Percentiles rank a stretch among this genome's conserved stretches.
Evolutionary conservation across 1,284 basidiomycete species (phyloP).

Genomic region (Rhodotorula sp.): DNA sequence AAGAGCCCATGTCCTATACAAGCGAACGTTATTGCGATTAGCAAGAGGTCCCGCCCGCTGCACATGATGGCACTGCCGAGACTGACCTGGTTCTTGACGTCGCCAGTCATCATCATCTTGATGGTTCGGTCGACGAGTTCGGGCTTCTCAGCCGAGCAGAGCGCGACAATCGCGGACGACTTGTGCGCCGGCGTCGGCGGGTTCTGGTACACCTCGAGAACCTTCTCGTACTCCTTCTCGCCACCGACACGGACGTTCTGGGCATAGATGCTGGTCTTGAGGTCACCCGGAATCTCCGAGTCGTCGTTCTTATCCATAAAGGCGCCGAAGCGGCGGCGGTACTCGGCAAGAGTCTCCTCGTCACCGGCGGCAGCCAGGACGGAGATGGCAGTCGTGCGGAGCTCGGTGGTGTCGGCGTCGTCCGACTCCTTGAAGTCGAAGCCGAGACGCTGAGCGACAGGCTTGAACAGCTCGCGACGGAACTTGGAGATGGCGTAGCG

Average conservation of each 20-base stretch:
- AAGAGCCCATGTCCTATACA: conserved; percentile 38
- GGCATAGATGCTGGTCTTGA: conserved; percentile 61
- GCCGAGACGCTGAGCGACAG: conserved; percentile 74
- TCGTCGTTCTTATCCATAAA: conserved; percentile 77
- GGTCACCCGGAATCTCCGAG: conserved; percentile 67
- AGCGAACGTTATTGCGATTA: too few species aligned
- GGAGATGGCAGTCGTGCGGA: conserved; percentile 65
- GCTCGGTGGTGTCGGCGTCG: conserved; percentile 66
- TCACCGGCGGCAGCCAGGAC: conserved; percentile 62
- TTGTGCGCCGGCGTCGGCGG: conserved; percentile 59
- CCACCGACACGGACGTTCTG: conserved; percentile 9
- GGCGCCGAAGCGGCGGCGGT: conserved; percentile 63
- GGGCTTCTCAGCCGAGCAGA: conserved; percentile 45
- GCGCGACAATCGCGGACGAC: conserved; percentile 49
- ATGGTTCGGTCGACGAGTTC: conserved; percentile 48
- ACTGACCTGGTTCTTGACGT: conserved; percentile 42
- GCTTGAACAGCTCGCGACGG: conserved; percentile 61
- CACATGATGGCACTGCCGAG: not conserved
- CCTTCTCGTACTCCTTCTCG: conserved; percentile 17
- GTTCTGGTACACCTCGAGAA: conserved; percentile 65
- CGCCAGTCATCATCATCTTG: conserved; percentile 47
- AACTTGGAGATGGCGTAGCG: conserved; percentile 59
- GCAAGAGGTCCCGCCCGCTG: not conserved
- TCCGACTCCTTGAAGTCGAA: conserved; percentile 72
- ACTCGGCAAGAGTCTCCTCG: conserved; percentile 59